Evolutionary conservation across 2,329 filamentous ascomycete species (phyloP).

Genomic region (Tetracladium maxilliforme): DNA sequence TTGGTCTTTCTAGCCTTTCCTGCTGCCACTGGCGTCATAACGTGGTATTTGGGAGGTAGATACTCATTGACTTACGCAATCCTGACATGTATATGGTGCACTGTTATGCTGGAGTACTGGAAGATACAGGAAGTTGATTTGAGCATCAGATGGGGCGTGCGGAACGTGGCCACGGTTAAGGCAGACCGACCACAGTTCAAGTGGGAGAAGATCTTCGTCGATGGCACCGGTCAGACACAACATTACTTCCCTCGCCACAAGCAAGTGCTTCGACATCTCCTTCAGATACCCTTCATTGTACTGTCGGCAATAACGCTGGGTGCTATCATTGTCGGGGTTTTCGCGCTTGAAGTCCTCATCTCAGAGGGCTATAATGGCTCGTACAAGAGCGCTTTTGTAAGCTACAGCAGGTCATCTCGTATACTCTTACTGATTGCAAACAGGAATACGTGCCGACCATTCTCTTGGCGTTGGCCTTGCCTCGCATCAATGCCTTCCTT

Average conservation of each 20-base stretch:
- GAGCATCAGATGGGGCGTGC: conserved; percentile 57
- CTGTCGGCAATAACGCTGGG: conserved; percentile 44
- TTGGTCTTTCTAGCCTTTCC: conserved; percentile 57
- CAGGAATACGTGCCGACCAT: conserved; percentile 61
- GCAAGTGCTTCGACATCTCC: conserved; percentile 47
- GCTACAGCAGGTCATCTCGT: conserved; percentile 7
- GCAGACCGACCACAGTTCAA: conserved; percentile 48
- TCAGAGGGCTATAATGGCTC: conserved; percentile 61
- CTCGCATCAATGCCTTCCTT: conserved; percentile 47
- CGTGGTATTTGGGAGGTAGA: conserved; percentile 53
- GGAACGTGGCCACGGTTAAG: conserved; percentile 52
- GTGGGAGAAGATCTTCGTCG: conserved; percentile 44
- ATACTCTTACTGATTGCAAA: not conserved
- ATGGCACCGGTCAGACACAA: conserved; percentile 47
- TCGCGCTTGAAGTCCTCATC: conserved; percentile 62
- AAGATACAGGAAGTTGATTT: conserved; percentile 62
- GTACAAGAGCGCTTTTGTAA: conserved; percentile 47
- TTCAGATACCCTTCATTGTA: conserved; percentile 55
- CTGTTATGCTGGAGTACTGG: conserved; percentile 68
- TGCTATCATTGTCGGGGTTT: conserved; percentile 51
- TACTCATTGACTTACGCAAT: conserved; percentile 59
- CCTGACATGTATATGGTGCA: conserved; percentile 53
- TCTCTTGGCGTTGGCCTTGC: conserved; percentile 50
- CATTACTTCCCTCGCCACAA: conserved; percentile 50
- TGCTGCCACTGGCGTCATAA: conserved; percentile 49